A percentile compares a stretch with the other conserved stretches of the same genome.
Conservation (phyloP, 305 asterid species). For the Solanum chacoense region DNA sequence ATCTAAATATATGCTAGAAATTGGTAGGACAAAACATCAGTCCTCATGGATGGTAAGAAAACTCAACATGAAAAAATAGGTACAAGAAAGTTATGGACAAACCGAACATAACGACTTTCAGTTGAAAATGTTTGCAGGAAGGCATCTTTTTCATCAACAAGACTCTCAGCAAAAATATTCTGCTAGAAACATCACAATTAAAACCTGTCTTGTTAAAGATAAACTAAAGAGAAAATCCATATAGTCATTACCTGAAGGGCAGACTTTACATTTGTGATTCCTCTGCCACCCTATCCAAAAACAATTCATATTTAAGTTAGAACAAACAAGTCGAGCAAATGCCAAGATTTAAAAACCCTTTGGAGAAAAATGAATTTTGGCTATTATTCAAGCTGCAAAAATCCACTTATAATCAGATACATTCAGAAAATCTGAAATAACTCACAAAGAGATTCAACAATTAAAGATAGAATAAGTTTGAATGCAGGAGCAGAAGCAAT, state of each 20-base stretch:
- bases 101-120: slow-evolving; percentile 57
- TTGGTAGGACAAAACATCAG: neutral
- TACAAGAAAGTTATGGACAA: slow-evolving; percentile 10
- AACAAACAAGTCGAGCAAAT: neutral
- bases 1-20: neutral
- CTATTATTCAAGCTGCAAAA: neutral
- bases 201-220: neutral
- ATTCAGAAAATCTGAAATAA: neutral
- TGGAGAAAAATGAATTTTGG: neutral
- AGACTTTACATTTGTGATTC: slow-evolving; percentile 75
- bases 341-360: neutral
- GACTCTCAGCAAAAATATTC: slow-evolving; percentile 84
- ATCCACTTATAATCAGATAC: neutral
- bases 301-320: neutral
- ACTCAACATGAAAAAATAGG: neutral
- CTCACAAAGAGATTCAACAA: neutral
- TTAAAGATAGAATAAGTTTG: neutral
- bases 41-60: neutral
- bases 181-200: slow-evolving; percentile 22
- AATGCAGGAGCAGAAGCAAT: neutral
- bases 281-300: slow-evolving; percentile 71
- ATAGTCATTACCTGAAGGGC: slow-evolving; percentile 54
- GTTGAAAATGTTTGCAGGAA: slow-evolving; percentile 72
- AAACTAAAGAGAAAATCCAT: neutral
- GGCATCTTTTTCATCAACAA: slow-evolving; percentile 68